Evolutionary conservation across 495 filamentous ascomycete species (phyloP).

Genomic region (Pyrenopolyporus hunteri): DNA sequence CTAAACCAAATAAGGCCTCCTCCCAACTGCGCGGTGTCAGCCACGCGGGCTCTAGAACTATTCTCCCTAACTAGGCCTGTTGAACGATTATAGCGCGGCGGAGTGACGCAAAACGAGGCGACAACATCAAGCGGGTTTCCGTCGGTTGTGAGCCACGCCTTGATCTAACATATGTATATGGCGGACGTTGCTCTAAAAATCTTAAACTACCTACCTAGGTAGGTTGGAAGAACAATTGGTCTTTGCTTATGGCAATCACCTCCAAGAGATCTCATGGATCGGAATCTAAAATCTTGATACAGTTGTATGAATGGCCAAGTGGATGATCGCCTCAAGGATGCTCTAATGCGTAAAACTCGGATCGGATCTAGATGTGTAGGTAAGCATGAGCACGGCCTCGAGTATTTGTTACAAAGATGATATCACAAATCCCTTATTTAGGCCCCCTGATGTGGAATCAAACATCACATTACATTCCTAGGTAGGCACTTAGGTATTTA

Average conservation of each 20-base stretch:
- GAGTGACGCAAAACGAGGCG: conserved; percentile 11
- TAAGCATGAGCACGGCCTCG: conserved; percentile 14
- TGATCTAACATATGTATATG: conserved; percentile 6
- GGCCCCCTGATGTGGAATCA: too few relatives aligned
- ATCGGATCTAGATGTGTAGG: conserved; percentile 21
- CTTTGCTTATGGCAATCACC: too few relatives aligned
- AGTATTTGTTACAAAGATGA: neutral
- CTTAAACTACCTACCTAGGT: conserved; percentile 1
- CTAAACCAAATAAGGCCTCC: conserved; percentile 13
- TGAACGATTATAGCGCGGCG: conserved; percentile 1
- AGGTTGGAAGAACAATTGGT: conserved; percentile 13
- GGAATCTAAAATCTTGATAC: conserved; percentile 11
- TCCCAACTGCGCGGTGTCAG: conserved; percentile 16
- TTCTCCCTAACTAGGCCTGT: neutral
- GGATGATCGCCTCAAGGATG: conserved; percentile 32
- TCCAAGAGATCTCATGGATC: conserved; percentile 22
- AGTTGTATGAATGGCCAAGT: conserved; percentile 2
- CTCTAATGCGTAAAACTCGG: conserved; percentile 2
- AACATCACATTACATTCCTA: too few relatives aligned
- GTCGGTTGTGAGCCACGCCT: conserved; percentile 8
- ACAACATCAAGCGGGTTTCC: conserved; percentile 24
- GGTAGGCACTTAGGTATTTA: too few relatives aligned
- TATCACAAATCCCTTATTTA: too few relatives aligned
- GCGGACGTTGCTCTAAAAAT: too few relatives aligned
- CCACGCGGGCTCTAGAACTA: conserved; percentile 8